Base-by-base conservation (phyloP, 1,139 yeast species). In the Eremothecium coryli region DNA sequence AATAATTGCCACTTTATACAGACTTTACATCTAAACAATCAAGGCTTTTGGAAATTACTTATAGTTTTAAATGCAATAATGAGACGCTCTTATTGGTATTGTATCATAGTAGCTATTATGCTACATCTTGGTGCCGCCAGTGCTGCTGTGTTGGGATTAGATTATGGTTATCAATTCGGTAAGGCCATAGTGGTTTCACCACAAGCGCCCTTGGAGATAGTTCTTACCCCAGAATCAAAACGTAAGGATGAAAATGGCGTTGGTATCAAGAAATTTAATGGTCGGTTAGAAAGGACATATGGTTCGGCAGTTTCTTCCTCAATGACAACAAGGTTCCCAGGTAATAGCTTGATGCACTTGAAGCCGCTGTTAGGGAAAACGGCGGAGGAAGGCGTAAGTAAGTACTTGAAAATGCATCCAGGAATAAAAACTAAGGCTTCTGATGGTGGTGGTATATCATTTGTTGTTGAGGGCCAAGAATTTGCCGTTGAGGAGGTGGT, bases 181-280 rank as follows among this genome's bases (percentile, higher is more conserved):
- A 90, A 93, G 56, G 85, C 95, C 2, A 84, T 81, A 33, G 65
- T 90, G 35, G 80, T 93, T 31, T 95, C 96, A 0, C 97, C 97
- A 0, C 85, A 88, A 7, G 74, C 86, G 20, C 81, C 88, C 13
- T 78, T 86, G 54, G 98, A 90, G 51, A 71, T 90, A 32, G 80
- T 90, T 9, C 64, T 90, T 40, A 84, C 96, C 4, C 80, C 84
- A 26, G 97, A 90, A 52, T 82, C 95, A 5, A 85, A 86, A 58
- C 70, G 98, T 40, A 90, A 90, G 56, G 97, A 90, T 50, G 65
- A 76, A 9, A 71, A 88, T 2, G 95, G 93, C 1, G 50, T 90
- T 18, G 77, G 82, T 1, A 68, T 88, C 42, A 72, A 81, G 44
- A 59, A 62, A 4, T 48, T 64, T 9, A 45, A 53, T 7, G 64